Conservation (phyloP, 2,329 filamentous ascomycete genomes). For the Aspergillus sp. region DNA sequence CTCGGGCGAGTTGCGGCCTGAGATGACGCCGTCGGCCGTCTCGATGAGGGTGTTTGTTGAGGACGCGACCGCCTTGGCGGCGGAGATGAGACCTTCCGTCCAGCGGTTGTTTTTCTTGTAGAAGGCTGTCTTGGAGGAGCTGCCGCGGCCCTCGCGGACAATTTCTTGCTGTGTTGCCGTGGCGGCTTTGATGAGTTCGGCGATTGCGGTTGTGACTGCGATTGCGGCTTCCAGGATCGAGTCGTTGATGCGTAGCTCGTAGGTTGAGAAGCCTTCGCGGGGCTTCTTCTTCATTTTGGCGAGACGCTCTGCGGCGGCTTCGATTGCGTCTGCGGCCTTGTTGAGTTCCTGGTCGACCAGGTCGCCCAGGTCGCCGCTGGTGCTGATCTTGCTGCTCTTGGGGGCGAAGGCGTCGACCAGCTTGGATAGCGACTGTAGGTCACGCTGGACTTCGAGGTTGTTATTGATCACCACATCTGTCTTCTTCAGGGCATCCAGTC, state of each 20-base stretch:
- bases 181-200: constrained; percentile 88
- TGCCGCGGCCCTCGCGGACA: constrained; percentile 83
- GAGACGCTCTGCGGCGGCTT: constrained; percentile 80
- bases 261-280: constrained; percentile 90
- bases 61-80: constrained; percentile 87
- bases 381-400: constrained; percentile 72
- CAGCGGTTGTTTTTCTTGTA: constrained; percentile 99
- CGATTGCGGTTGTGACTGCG: constrained; percentile 89
- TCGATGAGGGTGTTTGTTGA: constrained; percentile 96
- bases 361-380: constrained; percentile 79
- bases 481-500: constrained; percentile 83
- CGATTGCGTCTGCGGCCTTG: constrained; percentile 92
- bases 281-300: constrained; percentile 93
- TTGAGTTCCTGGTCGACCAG: constrained; percentile 85
- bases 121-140: constrained; percentile 81
- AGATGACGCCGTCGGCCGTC: constrained; percentile 92
- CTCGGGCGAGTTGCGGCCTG: constrained; percentile 84
- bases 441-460: constrained; percentile 92
- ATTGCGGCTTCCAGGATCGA: constrained; percentile 88
- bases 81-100: constrained; percentile 96
- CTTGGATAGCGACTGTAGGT: constrained; percentile 88
- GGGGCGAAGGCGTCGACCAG: constrained; percentile 87
- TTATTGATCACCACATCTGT: constrained; percentile 96
- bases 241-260: constrained; percentile 93
- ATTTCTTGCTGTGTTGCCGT: constrained; percentile 93